Evolutionary conservation across 225 moss, liverwort and hornwort species (phyloP).

Genomic region (Rhytidiadelphus loreus): DNA sequence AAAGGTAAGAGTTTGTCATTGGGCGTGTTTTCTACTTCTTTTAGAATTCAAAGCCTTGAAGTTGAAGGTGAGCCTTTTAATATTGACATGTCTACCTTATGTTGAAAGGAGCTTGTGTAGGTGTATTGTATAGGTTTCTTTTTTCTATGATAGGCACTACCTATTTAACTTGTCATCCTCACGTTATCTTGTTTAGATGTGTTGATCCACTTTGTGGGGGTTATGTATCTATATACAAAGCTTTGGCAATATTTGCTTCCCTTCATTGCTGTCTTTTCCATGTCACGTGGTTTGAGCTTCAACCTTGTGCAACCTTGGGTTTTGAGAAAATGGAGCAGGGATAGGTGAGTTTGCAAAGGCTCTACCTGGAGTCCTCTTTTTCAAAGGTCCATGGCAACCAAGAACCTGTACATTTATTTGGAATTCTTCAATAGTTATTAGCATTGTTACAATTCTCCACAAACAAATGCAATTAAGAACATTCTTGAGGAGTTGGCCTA

Average conservation of each 20-base stretch:
- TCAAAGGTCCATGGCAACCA: constrained; percentile 37
- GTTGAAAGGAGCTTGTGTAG: neutral
- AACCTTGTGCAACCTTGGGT: neutral
- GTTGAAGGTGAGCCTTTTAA: neutral
- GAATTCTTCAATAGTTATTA: neutral
- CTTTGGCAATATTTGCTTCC: neutral
- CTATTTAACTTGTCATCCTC: neutral
- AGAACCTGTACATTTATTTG: constrained; percentile 16
- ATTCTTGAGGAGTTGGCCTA: neutral
- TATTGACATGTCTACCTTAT: neutral
- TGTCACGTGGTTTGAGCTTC: neutral
- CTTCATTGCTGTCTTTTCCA: neutral
- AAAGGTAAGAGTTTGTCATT: neutral
- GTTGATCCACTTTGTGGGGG: neutral
- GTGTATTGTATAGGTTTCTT: neutral
- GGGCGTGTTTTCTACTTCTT: neutral
- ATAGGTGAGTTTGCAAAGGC: constrained; percentile 16
- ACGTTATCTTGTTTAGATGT: neutral
- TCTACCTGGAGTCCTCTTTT: constrained; percentile 2
- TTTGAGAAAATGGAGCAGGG: constrained; percentile 6
- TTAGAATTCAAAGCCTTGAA: neutral
- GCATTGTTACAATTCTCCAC: neutral
- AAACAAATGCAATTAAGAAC: neutral
- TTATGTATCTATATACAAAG: neutral
- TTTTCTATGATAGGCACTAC: neutral